Conservation (phyloP, 306 rosid genomes). For the Vigna unguiculata region DNA sequence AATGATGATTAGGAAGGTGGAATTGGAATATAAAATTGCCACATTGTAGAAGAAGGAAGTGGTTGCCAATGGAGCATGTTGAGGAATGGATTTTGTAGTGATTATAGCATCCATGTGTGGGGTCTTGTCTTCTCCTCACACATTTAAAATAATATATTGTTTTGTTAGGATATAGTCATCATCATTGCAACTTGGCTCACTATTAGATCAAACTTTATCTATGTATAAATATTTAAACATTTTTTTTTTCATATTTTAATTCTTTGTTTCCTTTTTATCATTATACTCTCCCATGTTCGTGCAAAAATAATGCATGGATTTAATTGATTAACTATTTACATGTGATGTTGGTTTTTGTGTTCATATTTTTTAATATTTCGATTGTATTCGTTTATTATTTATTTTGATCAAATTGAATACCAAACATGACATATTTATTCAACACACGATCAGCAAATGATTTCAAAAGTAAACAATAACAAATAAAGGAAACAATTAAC, state of each 20-base stretch:
- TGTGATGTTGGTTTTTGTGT: too few species aligned
- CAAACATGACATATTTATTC: too few species aligned
- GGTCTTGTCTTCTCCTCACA: constrained; percentile 36
- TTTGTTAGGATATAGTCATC: background rate
- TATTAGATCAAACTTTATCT: background rate
- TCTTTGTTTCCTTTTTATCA: too few species aligned
- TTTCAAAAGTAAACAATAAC: too few species aligned
- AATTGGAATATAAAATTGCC: background rate
- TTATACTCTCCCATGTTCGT: too few species aligned
- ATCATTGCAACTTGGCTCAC: background rate
- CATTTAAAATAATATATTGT: background rate
- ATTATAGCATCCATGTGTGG: constrained; percentile 43
- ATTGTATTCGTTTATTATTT: too few species aligned
- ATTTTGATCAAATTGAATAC: too few species aligned
- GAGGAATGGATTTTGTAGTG: constrained; percentile 16
- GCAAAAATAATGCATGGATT: too few species aligned
- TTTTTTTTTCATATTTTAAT: background rate
- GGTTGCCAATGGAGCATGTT: constrained; percentile 53
- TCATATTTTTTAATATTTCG: too few species aligned
- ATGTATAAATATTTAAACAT: background rate
- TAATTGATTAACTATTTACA: too few species aligned
- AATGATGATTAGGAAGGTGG: constrained; percentile 55
- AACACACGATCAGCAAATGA: too few species aligned
- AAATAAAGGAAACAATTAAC: too few species aligned
- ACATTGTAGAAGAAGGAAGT: constrained; percentile 41